phyloP scores from a whole-genome alignment of 495 filamentous ascomycete genomes.

The Opeltia flavorubescens region DNA sequence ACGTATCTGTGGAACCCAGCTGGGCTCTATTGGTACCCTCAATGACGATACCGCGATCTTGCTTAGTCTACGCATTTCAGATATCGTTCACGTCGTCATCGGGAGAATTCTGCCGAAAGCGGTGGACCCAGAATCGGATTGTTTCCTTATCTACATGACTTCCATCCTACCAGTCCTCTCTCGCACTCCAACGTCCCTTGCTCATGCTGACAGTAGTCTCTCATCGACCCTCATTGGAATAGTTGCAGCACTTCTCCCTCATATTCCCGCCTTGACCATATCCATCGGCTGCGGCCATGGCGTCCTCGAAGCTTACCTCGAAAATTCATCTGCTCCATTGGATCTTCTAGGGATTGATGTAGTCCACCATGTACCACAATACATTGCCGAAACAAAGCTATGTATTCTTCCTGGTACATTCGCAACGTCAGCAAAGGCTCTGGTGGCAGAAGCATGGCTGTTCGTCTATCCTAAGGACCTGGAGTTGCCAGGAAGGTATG shows the following conservation, averaged over 20 bases:
- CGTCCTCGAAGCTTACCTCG: conserved; percentile 35
- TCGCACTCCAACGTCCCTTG: conserved; percentile 16
- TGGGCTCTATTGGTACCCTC: background rate
- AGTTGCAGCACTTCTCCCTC: conserved; percentile 27
- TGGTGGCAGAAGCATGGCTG: conserved; percentile 31
- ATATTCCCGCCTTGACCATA: conserved; percentile 25
- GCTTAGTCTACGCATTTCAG: background rate
- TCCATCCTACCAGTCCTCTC: conserved; percentile 9
- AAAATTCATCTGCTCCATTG: conserved; percentile 14
- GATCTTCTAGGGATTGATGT: conserved; percentile 35
- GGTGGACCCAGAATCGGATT: background rate
- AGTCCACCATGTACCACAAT: conserved; percentile 7
- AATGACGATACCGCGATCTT: background rate
- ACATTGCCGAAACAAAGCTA: conserved; percentile 29
- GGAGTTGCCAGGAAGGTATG: conserved; percentile 29
- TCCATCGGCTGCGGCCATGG: conserved; percentile 43
- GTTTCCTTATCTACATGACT: background rate
- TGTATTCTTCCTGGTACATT: conserved; percentile 30
- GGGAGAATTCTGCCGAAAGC: background rate
- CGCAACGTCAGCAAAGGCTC: conserved; percentile 22
- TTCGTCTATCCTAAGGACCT: conserved; percentile 43
- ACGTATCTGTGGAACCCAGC: background rate
- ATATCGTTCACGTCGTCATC: background rate
- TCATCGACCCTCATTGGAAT: conserved; percentile 26
- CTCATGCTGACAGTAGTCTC: conserved; percentile 36